A percentile compares a stretch with the other conserved stretches of the same genome.
phyloP scores from a whole-genome alignment of 164 flowering plant genomes.

The Kingdonia uniflora region DNA sequence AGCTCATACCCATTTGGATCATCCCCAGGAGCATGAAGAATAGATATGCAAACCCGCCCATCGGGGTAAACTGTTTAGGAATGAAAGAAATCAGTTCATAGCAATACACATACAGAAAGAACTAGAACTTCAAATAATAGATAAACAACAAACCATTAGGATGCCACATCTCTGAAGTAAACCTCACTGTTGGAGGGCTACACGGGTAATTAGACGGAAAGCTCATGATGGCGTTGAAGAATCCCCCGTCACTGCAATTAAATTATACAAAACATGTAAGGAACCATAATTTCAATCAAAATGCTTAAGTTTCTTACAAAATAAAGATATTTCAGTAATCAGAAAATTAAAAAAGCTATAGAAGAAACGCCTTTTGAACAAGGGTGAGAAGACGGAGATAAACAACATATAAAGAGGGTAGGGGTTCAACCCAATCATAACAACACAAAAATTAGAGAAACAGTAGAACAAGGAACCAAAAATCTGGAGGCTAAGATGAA shows the following conservation, averaged over 20 bases:
- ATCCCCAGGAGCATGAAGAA: constrained; percentile 98
- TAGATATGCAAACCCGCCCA: constrained; percentile 90
- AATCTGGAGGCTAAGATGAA: too few relatives aligned
- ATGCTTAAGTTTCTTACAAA: too few relatives aligned
- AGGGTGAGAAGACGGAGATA: too few relatives aligned
- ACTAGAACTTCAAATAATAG: neutral
- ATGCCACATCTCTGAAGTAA: constrained; percentile 77
- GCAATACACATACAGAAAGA: neutral
- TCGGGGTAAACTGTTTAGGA: constrained; percentile 66
- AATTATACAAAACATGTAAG: neutral
- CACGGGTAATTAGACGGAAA: constrained; percentile 62
- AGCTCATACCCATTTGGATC: constrained; percentile 98
- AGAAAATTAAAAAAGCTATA: too few relatives aligned
- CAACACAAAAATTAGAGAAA: too few relatives aligned
- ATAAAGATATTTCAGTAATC: too few relatives aligned
- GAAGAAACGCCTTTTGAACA: too few relatives aligned
- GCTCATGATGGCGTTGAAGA: constrained; percentile 62
- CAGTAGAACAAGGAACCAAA: too few relatives aligned
- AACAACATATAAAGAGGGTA: too few relatives aligned
- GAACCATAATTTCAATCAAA: too few relatives aligned
- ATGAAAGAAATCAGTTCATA: neutral
- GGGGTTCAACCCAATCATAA: too few relatives aligned
- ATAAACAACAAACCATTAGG: constrained; percentile 52
- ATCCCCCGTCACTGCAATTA: constrained; percentile 62
- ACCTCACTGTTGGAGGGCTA: constrained; percentile 65